Evolutionary conservation across 2,329 filamentous ascomycete genomes (phyloP).

Genomic region (Penicillium olsonii): DNA sequence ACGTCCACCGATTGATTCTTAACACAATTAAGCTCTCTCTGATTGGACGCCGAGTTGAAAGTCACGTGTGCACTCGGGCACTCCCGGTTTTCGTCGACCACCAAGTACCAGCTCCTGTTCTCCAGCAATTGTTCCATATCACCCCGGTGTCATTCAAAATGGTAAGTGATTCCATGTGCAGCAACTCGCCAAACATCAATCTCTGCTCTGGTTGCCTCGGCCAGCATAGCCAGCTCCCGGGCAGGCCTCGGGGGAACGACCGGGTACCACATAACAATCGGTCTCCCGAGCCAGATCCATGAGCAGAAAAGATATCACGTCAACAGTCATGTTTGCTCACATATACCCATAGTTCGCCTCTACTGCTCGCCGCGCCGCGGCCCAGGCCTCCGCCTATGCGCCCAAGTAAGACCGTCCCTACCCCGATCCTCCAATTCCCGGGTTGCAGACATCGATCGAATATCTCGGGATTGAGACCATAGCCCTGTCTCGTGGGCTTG

Average conservation of each 20-base stretch:
- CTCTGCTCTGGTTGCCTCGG: background rate
- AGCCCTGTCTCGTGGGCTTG: too few species aligned
- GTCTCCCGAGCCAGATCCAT: slow-evolving; percentile 13
- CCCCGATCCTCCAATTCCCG: background rate
- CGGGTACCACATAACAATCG: slow-evolving; percentile 8
- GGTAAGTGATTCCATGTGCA: slow-evolving; percentile 25
- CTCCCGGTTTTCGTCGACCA: slow-evolving; percentile 40
- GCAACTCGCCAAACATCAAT: too few species aligned
- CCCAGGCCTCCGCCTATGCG: slow-evolving; percentile 57
- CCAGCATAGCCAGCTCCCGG: background rate
- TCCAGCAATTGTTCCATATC: slow-evolving; percentile 30
- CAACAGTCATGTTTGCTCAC: slow-evolving; percentile 24
- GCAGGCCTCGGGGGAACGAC: slow-evolving; percentile 1
- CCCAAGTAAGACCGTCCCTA: slow-evolving; percentile 52
- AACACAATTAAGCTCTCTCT: slow-evolving; percentile 17
- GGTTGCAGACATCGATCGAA: background rate
- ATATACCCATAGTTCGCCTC: slow-evolving; percentile 32
- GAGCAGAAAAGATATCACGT: slow-evolving; percentile 1
- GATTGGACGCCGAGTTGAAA: slow-evolving; percentile 27
- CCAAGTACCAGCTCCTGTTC: slow-evolving; percentile 21
- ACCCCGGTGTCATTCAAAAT: slow-evolving; percentile 31
- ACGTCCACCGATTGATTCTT: background rate
- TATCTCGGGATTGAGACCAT: too few species aligned
- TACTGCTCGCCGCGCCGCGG: slow-evolving; percentile 38
- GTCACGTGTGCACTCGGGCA: slow-evolving; percentile 28